phyloP scores from a whole-genome alignment of 257 asterid genomes.

The Solanum ossicruentum region DNA sequence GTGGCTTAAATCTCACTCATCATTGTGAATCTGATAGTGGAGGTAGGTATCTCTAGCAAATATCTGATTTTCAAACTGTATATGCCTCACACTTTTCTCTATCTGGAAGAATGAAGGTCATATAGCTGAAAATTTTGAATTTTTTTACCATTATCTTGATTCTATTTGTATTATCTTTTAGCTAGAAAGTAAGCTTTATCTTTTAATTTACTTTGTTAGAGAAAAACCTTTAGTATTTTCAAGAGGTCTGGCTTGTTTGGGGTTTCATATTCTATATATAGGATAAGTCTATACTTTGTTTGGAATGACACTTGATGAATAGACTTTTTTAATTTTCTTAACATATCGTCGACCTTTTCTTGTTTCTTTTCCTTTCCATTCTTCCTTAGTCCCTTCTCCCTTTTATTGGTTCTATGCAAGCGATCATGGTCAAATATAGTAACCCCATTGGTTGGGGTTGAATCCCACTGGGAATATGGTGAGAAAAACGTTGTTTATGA shows the following conservation, averaged over 20 bases:
- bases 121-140: neutral
- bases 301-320: neutral
- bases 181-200: neutral
- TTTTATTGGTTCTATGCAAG: neutral
- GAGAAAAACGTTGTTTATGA: too few relatives aligned
- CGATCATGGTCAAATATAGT: too few relatives aligned
- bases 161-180: neutral
- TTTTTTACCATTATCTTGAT: neutral
- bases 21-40: conserved; percentile 44
- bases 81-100: neutral
- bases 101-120: neutral
- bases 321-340: neutral
- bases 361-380: neutral
- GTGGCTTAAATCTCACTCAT: conserved; percentile 41
- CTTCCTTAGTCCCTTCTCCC: neutral
- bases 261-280: neutral
- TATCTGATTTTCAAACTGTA: neutral
- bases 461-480: too few relatives aligned
- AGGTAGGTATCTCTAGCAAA: conserved; percentile 28
- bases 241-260: neutral
- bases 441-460: too few relatives aligned
- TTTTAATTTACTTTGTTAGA: neutral
- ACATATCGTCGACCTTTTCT: neutral
- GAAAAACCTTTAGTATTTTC: neutral
- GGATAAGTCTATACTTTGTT: neutral